Percentiles rank a stretch among this genome's conserved stretches.
Evolutionary conservation across 768 basidiomycete genomes (phyloP).

Genomic region (Pleurotus pulmonarius): DNA sequence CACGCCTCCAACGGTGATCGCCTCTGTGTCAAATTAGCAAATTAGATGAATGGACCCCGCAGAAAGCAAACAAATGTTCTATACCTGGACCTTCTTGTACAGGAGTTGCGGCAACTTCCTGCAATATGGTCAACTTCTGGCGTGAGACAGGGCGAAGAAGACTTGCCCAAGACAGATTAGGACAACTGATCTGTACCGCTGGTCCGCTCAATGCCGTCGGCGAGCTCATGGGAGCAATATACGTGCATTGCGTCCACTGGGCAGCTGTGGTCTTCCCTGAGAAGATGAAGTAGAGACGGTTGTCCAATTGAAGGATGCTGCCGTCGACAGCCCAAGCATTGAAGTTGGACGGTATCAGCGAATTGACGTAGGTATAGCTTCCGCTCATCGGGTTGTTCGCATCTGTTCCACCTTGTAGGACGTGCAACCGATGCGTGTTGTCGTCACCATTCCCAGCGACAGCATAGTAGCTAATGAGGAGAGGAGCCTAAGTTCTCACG

Average conservation of each 20-base stretch:
- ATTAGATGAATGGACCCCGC: not conserved
- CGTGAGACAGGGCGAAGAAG: not conserved
- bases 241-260: constrained; percentile 16
- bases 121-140: not conserved
- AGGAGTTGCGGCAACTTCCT: constrained; percentile 13
- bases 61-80: not conserved
- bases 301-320: constrained; percentile 10
- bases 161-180: constrained; percentile 11
- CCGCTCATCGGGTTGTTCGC: constrained; percentile 12
- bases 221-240: constrained; percentile 13
- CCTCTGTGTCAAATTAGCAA: constrained; percentile 3
- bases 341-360: constrained; percentile 16
- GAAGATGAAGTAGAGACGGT: constrained; percentile 12
- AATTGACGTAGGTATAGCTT: constrained; percentile 11
- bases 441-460: constrained; percentile 15
- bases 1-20: constrained; percentile 11
- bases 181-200: constrained; percentile 15
- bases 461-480: constrained; percentile 11
- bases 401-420: constrained; percentile 13
- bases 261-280: constrained; percentile 10
- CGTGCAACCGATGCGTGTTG: constrained; percentile 14
- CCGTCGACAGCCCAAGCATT: constrained; percentile 16
- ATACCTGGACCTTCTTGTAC: constrained; percentile 13
- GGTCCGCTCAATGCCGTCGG: constrained; percentile 13
- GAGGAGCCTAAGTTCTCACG: too few relatives aligned